Base-by-base conservation (phyloP, 2,329 filamentous ascomycete genomes). In the Botrytis elliptica region DNA sequence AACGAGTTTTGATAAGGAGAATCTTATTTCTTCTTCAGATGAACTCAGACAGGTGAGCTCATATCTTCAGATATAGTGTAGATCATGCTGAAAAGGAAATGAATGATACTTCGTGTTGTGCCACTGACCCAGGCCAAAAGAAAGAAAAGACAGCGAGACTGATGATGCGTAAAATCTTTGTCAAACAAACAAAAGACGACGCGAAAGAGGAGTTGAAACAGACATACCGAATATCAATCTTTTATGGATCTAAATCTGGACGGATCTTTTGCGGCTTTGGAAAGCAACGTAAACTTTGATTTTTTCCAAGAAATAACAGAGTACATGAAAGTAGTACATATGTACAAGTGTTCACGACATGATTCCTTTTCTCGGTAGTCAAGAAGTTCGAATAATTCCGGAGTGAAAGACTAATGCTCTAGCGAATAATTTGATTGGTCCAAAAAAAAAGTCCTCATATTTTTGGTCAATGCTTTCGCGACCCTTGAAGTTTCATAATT, bases 401-500 rank as follows among this genome's bases (percentile, higher is more conserved):
- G 20, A 49, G 38, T 66, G 5, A 14, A 52, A 52, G 36, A n/a
- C 44, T n/a, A 38, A 14, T 20, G 9, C 25, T 33, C 25, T 33
- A 40, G 36, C 46, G 49, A 57, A 68, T 68, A 40, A 55, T 55
- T n/a, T 38, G 25, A 57, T 68, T 68, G 66, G 66, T 33, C 49
- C 29, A 29, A 29, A 42, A 25, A 36, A 68, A 25, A 40, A 18
- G 2, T 42, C 52, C n/a, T 57, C 49, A 49, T 38, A 42, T 16
- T 10, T 42, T 57, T 68, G 9, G 66, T 57, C 66, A 68, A 42
- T 68, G 49, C 66, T 68, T 38, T 20, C 49, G 38, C 36, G 36
- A 68, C 49, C 62, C 49, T 68, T 55, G 63, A 33, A n/a, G 71
- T 72, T 72, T 72, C 71, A 72, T 72, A 16, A 68, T 59, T 49